phyloP scores from a whole-genome alignment of 805 yeast species.

The Sungouiella thailandica region DNA sequence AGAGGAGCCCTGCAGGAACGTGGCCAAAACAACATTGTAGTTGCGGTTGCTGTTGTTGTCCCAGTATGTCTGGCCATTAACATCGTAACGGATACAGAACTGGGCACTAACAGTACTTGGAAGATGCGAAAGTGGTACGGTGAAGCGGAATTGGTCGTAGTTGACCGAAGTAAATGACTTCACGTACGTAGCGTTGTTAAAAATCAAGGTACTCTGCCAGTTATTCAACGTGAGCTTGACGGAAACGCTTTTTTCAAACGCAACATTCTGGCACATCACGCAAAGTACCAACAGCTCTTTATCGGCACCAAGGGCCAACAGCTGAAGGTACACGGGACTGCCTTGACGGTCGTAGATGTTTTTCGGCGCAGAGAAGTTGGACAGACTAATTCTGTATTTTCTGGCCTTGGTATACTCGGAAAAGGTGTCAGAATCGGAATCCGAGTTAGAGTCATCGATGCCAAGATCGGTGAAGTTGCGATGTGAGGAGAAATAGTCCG shows the following conservation, averaged over 20 bases:
- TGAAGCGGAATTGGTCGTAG: constrained; percentile 47
- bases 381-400: constrained; percentile 8
- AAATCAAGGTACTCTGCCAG: constrained; percentile 36
- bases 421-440: constrained; percentile 12
- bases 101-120: constrained; percentile 28
- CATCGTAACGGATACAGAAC: constrained; percentile 30
- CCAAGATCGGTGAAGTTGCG: constrained; percentile 15
- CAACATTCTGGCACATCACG: constrained; percentile 30
- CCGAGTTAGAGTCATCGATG: constrained; percentile 11
- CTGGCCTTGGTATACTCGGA: too few relatives aligned
- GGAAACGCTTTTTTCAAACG: constrained; percentile 30
- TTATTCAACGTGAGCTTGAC: constrained; percentile 47
- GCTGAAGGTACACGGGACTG: constrained; percentile 28
- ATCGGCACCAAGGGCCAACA: constrained; percentile 29
- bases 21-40: constrained; percentile 30
- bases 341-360: constrained; percentile 13
- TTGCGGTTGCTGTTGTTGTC: constrained; percentile 33
- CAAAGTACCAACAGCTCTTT: constrained; percentile 19
- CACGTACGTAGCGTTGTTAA: constrained; percentile 18
- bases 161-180: constrained; percentile 22
- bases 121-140: constrained; percentile 38
- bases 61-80: constrained; percentile 28
- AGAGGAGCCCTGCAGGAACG: constrained; percentile 3
- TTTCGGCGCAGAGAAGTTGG: constrained; percentile 12
- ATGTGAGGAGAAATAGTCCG: constrained; percentile 24